Evolutionary conservation across 1,284 basidiomycete genomes (phyloP).

Genomic region (Anthracocystis walkeri): DNA sequence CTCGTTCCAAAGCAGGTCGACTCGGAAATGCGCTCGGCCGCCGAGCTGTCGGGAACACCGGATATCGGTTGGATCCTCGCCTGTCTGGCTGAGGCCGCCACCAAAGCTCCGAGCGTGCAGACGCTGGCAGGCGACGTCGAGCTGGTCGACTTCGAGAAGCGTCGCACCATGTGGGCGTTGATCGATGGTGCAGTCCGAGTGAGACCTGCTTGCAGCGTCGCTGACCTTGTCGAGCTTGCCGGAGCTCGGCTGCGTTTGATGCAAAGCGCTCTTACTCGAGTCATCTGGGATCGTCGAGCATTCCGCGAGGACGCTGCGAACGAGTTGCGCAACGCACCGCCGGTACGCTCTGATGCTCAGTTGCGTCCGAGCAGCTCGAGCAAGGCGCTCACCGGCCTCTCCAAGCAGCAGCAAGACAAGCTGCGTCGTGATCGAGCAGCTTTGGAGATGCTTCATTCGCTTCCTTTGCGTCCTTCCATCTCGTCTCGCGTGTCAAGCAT

Average conservation of each 20-base stretch:
- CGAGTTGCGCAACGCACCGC: slow-evolving; percentile 51
- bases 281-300: slow-evolving; percentile 58
- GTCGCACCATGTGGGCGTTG: slow-evolving; percentile 57
- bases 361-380: slow-evolving; percentile 33
- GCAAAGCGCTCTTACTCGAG: slow-evolving; percentile 54
- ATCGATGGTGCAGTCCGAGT: slow-evolving; percentile 56
- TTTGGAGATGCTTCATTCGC: slow-evolving; percentile 36
- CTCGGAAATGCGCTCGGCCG: slow-evolving; percentile 20
- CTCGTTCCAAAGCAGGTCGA: slow-evolving; percentile 44
- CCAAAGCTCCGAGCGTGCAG: slow-evolving; percentile 35
- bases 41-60: slow-evolving; percentile 44
- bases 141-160: slow-evolving; percentile 64
- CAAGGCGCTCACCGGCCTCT: slow-evolving; percentile 48
- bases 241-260: slow-evolving; percentile 54
- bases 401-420: slow-evolving; percentile 62
- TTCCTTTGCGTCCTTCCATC: slow-evolving; percentile 32
- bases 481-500: slow-evolving; percentile 48
- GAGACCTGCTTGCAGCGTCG: slow-evolving; percentile 38
- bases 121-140: slow-evolving; percentile 35
- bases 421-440: slow-evolving; percentile 54
- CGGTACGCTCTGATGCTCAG: slow-evolving; percentile 29
- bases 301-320: slow-evolving; percentile 63
- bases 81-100: slow-evolving; percentile 58
- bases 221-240: slow-evolving; percentile 55
- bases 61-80: slow-evolving; percentile 67